Percentiles rank a stretch among this genome's conserved stretches.
These are phyloP conservation scores for Stemphylium vesicarium DNA, from an alignment of 2,329 filamentous ascomycete genomes.

Conservation along the genomic window DNA sequence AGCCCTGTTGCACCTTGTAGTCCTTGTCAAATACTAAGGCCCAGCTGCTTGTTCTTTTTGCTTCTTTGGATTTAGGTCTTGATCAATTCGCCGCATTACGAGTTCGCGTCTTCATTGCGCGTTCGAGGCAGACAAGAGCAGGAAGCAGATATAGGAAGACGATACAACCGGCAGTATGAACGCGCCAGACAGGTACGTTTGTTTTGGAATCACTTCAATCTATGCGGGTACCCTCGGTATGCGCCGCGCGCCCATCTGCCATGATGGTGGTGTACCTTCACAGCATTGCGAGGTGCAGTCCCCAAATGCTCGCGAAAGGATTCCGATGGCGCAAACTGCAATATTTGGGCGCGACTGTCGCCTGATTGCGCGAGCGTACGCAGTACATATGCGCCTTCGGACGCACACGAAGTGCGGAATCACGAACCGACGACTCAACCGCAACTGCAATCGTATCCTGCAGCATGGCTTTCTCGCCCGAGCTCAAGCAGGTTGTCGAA, in stretches of 20 bases:
- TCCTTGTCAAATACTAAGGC: not conserved
- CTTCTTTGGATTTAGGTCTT: not conserved
- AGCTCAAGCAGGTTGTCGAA: slow-evolving; percentile 19
- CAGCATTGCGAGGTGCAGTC: not conserved
- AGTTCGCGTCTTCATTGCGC: slow-evolving; percentile 3
- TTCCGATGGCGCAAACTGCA: not conserved
- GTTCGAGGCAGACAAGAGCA: slow-evolving; percentile 6
- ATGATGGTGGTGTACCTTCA: too few relatives aligned
- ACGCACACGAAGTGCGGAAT: not conserved
- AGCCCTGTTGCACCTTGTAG: not conserved
- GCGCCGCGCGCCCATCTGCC: not conserved
- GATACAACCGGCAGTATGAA: slow-evolving; percentile 39
- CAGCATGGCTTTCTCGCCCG: slow-evolving; percentile 8
- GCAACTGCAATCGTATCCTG: not conserved
- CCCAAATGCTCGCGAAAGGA: slow-evolving; percentile 4
- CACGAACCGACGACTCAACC: not conserved
- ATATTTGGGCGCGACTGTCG: not conserved
- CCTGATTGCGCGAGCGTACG: not conserved
- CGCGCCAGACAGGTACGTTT: slow-evolving; percentile 47
- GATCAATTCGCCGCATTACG: not conserved
- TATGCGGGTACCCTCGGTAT: slow-evolving; percentile 4
- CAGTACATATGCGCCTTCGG: slow-evolving; percentile 1
- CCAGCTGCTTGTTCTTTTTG: not conserved
- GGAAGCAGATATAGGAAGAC: slow-evolving; percentile 4
- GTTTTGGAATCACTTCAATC: not conserved